phyloP scores from a whole-genome alignment of 2,329 filamentous ascomycete genomes.

The Neodidymelliopsis sp. region DNA sequence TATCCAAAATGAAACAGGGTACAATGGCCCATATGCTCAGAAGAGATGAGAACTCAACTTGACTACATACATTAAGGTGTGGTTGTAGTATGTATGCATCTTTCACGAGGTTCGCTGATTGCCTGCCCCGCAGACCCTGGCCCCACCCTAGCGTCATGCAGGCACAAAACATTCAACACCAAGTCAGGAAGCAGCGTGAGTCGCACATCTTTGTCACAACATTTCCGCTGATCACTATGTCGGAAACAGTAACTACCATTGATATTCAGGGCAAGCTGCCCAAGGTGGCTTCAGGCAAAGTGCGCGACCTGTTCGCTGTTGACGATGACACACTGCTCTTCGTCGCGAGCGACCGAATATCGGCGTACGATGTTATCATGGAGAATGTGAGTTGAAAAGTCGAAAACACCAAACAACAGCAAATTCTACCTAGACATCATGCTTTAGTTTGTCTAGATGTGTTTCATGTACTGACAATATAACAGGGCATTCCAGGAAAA shows the following conservation, averaged over 20 bases:
- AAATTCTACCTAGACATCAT: too few relatives aligned
- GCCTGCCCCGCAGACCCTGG: conserved; percentile 13
- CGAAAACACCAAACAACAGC: not conserved
- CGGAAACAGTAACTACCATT: conserved; percentile 37
- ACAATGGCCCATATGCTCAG: too few relatives aligned
- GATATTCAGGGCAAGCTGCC: conserved; percentile 49
- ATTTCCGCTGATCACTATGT: conserved; percentile 9
- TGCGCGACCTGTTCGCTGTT: conserved; percentile 80
- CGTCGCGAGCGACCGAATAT: conserved; percentile 88
- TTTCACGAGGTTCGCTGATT: not conserved
- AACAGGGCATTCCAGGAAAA: conserved; percentile 71
- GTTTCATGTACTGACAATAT: not conserved
- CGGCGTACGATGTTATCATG: conserved; percentile 93
- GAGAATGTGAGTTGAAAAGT: conserved; percentile 65
- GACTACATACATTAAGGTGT: too few relatives aligned
- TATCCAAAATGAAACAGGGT: too few relatives aligned
- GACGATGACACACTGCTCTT: conserved; percentile 78
- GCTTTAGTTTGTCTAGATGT: not conserved
- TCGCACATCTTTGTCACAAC: conserved; percentile 12
- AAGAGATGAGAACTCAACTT: too few relatives aligned
- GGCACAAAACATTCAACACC: conserved; percentile 22
- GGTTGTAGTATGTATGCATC: not conserved
- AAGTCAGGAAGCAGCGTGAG: conserved; percentile 21
- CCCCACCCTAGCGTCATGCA: conserved; percentile 27
- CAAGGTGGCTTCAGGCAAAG: conserved; percentile 71